A percentile compares a stretch with the other conserved stretches of the same genome.
Evolutionary conservation across 495 filamentous ascomycete genomes (phyloP).

Genomic region (Beverwykella pulmonaria): DNA sequence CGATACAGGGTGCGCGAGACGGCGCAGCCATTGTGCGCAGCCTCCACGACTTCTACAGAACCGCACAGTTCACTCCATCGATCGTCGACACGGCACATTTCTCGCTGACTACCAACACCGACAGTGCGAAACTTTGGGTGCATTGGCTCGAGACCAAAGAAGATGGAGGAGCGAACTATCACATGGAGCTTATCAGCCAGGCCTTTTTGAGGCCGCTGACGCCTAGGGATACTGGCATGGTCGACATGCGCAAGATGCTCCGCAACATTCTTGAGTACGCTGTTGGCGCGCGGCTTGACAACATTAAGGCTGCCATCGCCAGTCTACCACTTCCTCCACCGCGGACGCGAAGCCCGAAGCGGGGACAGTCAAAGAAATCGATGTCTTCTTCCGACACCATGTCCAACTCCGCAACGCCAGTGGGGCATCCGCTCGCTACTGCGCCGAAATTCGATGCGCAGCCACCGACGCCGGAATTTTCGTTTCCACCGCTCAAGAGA

Average conservation of each 20-base stretch:
- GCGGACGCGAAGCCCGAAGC: constrained; percentile 23
- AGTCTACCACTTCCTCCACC: constrained; percentile 21
- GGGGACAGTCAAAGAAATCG: constrained; percentile 12
- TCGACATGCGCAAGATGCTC: constrained; percentile 25
- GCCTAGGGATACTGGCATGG: constrained; percentile 13
- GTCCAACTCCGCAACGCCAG: constrained; percentile 14
- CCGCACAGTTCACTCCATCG: constrained; percentile 8
- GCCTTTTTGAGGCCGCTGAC: constrained; percentile 15
- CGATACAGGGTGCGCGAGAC: constrained; percentile 13
- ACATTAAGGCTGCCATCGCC: constrained; percentile 19
- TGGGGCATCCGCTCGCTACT: constrained; percentile 13
- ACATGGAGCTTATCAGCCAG: constrained; percentile 15
- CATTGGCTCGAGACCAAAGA: constrained; percentile 16
- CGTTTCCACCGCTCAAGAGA: constrained; percentile 9
- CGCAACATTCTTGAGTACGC: constrained; percentile 25
- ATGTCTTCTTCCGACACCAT: constrained; percentile 19
- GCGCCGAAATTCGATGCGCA: constrained; percentile 8
- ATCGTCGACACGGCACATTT: constrained; percentile 19
- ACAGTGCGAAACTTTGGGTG: constrained; percentile 20
- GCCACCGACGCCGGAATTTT: constrained; percentile 4
- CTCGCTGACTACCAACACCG: constrained; percentile 16
- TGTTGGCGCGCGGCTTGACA: constrained; percentile 18
- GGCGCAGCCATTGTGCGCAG: constrained; percentile 13
- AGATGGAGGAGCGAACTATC: constrained; percentile 12
- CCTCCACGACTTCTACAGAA: constrained; percentile 14